Base-by-base conservation (phyloP, 75 land plant genomes). In the Isoetes taiwanensis region DNA sequence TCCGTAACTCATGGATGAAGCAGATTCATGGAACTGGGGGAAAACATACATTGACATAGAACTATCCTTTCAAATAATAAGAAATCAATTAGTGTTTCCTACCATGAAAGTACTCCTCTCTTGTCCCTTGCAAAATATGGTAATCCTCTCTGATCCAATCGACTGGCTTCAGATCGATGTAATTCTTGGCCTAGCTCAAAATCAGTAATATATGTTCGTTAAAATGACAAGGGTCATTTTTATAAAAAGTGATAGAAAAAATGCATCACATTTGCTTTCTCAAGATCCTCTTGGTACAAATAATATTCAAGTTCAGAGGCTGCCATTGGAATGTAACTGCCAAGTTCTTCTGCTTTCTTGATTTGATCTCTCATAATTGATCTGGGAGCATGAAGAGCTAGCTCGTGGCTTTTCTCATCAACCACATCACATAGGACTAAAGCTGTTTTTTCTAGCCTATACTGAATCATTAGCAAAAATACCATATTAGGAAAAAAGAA, bases 271-370 rank as follows among this genome's bases (percentile, higher is more conserved):
- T 54, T 63, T 2, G 65, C 1, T 63, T 63, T 52, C 43, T 63
- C 65, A 35, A 41, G 54, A 0, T 30, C 35, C 55, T 63, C 65
- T 28, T 63, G 59, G 65, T 63, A 63, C 16, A 63, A 41, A 26
- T 41, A 63, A 28, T 63, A 63, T 41, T 63, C 65, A 28, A 63
- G 65, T 31, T 63, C 65, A 34, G 65, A 52, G 32, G 65, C 65
- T 28, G 65, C 65, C 65, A 63, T 63, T 30, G 65, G 58, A 5
- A 38, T 33, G 25, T 35, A 63, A 6, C 24, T 41, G 17, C 63
- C 63, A 26, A 46, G 17, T 32, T 12, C 43, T n/a, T 63, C 40
- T 11, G 65, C 65, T 24, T 46, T 43, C 30, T 33, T 30, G 1
- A 63, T 8, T 28, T 63, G 65, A 6, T 63, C 54, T 3, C 40